These are phyloP conservation scores for Blastobotrys terrestris DNA, from an alignment of 805 yeast genomes.

Conservation along the genomic window DNA sequence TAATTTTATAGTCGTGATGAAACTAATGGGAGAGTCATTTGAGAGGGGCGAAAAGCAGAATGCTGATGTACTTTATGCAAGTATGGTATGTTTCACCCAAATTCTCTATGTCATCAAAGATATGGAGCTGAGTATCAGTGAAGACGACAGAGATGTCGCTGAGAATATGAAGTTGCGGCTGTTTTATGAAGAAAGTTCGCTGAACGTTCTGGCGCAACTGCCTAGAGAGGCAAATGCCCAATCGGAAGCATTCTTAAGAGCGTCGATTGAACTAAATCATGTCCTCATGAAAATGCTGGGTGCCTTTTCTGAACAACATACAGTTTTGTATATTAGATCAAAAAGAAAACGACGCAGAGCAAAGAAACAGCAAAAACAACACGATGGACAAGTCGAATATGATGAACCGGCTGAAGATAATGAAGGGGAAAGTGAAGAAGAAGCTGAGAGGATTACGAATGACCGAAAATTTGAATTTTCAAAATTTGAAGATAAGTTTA, in stretches of 20 bases:
- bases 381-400: not conserved
- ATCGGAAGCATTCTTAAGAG: constrained; percentile 55
- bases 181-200: constrained; percentile 59
- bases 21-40: constrained; percentile 33
- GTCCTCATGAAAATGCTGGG: constrained; percentile 63
- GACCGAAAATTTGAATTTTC: constrained; percentile 45
- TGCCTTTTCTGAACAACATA: constrained; percentile 52
- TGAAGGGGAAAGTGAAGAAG: constrained; percentile 23
- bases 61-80: constrained; percentile 62
- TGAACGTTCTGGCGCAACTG: constrained; percentile 49
- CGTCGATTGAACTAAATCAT: constrained; percentile 59
- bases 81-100: constrained; percentile 60
- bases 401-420: constrained; percentile 14
- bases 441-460: constrained; percentile 30
- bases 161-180: constrained; percentile 58
- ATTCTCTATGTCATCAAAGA: constrained; percentile 42
- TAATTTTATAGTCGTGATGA: constrained; percentile 48
- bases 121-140: constrained; percentile 37
- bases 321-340: constrained; percentile 42
- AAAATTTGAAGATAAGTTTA: constrained; percentile 39
- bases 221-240: constrained; percentile 61
- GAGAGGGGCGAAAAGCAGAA: constrained; percentile 32
- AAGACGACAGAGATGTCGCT: constrained; percentile 47
- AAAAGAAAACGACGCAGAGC: constrained; percentile 34
- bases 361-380: constrained; percentile 13